A percentile compares a stretch with the other conserved stretches of the same genome.
phyloP scores from a whole-genome alignment of 179 eudicot species.

The Corrigiola litoralis region DNA sequence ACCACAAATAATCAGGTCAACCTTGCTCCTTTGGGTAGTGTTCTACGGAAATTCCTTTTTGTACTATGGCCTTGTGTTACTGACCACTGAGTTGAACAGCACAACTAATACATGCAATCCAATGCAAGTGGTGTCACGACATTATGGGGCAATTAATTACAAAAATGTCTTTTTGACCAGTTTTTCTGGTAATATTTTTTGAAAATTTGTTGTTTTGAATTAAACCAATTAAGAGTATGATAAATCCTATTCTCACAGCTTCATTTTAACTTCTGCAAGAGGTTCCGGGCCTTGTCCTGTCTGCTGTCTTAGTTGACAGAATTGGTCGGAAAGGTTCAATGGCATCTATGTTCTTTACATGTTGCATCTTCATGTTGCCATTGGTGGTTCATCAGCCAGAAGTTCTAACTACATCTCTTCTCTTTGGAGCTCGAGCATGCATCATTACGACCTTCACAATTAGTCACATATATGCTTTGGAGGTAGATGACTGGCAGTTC shows the following conservation, averaged over 20 bases:
- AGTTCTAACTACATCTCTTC: conserved; percentile 52
- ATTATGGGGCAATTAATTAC: conserved; percentile 36
- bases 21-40: conserved; percentile 60
- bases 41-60: conserved; percentile 72
- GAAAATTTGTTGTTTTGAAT: not conserved
- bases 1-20: conserved; percentile 45
- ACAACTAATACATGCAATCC: conserved; percentile 33
- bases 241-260: no score
- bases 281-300: conserved; percentile 59
- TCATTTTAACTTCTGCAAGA: conserved; percentile 37
- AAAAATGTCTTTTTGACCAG: conserved; percentile 66
- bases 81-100: conserved; percentile 64
- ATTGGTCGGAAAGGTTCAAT: conserved; percentile 77
- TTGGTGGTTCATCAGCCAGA: conserved; percentile 45
- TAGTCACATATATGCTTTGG: conserved; percentile 73
- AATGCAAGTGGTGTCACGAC: conserved; percentile 2
- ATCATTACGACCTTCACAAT: conserved; percentile 55
- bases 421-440: conserved; percentile 71
- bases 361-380: conserved; percentile 50
- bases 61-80: conserved; percentile 71
- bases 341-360: conserved; percentile 45
- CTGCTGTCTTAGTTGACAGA: conserved; percentile 60
- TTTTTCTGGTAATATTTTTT: conserved; percentile 92
- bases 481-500: conserved; percentile 35
- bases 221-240: not conserved